Percentiles rank a stretch among this genome's conserved stretches.
Evolutionary conservation across 345 rosid genomes (phyloP).

Genomic region (Heritiera littoralis): DNA sequence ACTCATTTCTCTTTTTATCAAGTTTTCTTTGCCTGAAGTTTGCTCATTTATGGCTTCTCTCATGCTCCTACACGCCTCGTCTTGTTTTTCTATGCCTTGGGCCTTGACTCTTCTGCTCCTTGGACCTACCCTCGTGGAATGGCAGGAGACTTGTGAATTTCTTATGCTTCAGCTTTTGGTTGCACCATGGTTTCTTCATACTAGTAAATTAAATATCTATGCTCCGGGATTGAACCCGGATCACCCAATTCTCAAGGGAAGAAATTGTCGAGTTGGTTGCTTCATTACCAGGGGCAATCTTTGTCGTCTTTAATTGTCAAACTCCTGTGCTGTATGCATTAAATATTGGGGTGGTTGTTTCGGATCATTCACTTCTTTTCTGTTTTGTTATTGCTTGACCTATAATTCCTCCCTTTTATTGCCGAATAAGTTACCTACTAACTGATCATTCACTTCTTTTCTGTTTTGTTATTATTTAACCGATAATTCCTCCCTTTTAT

Average conservation of each 20-base stretch:
- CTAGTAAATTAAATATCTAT: not conserved
- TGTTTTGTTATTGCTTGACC: not conserved
- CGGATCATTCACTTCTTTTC: not conserved
- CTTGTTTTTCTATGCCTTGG: not conserved
- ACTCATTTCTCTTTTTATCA: not conserved
- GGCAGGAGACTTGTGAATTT: not conserved
- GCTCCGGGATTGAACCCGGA: not conserved
- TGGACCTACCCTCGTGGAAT: not conserved
- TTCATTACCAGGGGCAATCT: not conserved
- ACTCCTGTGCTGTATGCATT: not conserved
- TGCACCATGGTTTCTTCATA: not conserved
- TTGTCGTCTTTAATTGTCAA: not conserved
- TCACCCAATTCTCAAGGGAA: not conserved
- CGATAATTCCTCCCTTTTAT: not conserved
- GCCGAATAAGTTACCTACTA: conserved; percentile 1
- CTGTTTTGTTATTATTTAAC: not conserved
- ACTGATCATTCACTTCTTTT: not conserved
- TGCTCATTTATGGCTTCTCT: not conserved
- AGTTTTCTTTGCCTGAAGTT: not conserved
- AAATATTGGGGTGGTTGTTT: not conserved
- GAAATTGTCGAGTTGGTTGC: not conserved
- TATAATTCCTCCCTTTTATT: not conserved
- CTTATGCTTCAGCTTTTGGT: not conserved
- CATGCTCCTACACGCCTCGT: not conserved
- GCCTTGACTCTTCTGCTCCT: not conserved